phyloP scores from a whole-genome alignment of 768 basidiomycete genomes.

The Rhodosporidiobolus odoratus region DNA sequence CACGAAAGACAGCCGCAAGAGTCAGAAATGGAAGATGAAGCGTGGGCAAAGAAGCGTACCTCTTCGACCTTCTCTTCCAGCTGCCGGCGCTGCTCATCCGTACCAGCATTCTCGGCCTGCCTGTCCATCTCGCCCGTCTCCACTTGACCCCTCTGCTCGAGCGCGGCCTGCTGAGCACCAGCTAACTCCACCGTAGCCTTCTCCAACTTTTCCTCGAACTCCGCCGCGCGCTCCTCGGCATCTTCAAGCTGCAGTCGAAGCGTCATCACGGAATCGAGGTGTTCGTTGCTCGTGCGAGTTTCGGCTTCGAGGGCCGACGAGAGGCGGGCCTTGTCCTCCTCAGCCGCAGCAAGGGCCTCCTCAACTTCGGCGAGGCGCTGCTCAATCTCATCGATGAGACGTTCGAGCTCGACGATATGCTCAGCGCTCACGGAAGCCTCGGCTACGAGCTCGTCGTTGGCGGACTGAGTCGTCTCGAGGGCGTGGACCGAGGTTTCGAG shows the following conservation, averaged over 20 bases:
- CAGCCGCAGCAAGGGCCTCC: neutral
- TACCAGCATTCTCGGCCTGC: neutral
- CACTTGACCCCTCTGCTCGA: neutral
- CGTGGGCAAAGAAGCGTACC: neutral
- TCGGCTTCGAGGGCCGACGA: neutral
- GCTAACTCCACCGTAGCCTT: neutral
- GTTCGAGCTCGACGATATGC: conserved; percentile 2
- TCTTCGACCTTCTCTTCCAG: neutral
- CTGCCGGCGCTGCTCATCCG: neutral
- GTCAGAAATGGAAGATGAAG: too few relatives aligned
- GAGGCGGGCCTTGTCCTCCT: neutral
- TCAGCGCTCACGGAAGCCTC: neutral
- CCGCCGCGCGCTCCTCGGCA: neutral
- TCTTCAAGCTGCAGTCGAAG: neutral
- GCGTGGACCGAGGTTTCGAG: neutral
- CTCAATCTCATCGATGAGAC: neutral
- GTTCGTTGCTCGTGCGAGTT: neutral
- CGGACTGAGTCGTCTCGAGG: neutral
- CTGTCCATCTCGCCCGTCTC: neutral
- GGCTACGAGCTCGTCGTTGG: neutral
- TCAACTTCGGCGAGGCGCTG: neutral
- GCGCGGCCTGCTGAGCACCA: conserved; percentile 2
- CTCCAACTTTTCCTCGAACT: conserved; percentile 6
- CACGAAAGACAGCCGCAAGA: neutral
- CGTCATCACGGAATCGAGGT: neutral